Evolutionary conservation across 75 land plant species (phyloP), one percentile per base, ranked within the genome.

Genomic region (Adiantum capillusveneris): DNA sequence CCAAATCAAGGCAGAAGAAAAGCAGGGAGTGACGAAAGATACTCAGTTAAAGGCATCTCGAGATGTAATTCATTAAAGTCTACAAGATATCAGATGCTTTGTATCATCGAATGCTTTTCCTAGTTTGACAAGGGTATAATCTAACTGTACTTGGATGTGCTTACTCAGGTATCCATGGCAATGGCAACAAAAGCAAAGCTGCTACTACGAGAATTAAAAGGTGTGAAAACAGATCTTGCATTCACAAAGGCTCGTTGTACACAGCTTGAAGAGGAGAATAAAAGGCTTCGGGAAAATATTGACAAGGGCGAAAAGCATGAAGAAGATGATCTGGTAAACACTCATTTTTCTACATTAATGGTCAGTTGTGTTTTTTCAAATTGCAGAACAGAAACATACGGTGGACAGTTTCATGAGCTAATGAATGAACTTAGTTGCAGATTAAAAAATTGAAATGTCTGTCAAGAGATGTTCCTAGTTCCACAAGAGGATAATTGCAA

Each of bases 241-340:
- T 83, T 88, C 63, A 71, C 89, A 56, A 83, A 83, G 60, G 75
- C 80, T 45, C 69, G 90, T 25, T 88, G 98, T 68, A 53, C 87
- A 26, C 95, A 93, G 66, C 75, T 93, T n/a, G 98, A 93, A 62
- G 95, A 93, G 65, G 98, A 93, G 52, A 93, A 89, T 59, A 85
- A 70, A 61, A 59, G 82, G 20, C 75, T 93, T 19, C 62, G 90
- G 20, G 98, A 93, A 61, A 75, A 64, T 64, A 69, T 66, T 51
- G 84, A 71, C 6, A 85, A 85, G 60, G 89, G 82, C 37, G 72
- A 43, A 27, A 82, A 71, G 30, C 88, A 76, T 18, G 94, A 79
- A 60, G 97, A 84, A 60, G 98, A 93, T 70, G 95, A 93, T 60
- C 65, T 92, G 86, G 97, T 92, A 83, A 31, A 31, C 62, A 9